Conservation (phyloP, 768 basidiomycete genomes). For the Suillus paluster region DNA sequence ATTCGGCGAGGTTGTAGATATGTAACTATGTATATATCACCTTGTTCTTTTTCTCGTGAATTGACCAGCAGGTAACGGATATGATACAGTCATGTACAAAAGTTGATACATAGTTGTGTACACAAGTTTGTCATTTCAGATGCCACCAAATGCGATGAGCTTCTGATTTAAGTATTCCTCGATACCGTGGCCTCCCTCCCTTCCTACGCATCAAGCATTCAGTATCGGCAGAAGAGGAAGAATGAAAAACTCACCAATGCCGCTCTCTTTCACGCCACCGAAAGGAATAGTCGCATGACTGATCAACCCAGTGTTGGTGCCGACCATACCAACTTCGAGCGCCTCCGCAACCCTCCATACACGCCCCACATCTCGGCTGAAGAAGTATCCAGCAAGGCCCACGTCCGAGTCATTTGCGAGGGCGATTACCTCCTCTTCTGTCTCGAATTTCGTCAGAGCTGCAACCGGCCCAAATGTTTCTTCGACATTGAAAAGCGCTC, state of each 20-base stretch:
- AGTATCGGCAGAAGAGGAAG: conserved; percentile 1
- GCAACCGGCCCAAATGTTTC: conserved; percentile 97
- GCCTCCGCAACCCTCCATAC: conserved; percentile 95
- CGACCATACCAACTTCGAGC: conserved; percentile 94
- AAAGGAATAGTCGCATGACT: conserved; percentile 85
- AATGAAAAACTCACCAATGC: conserved; percentile 50
- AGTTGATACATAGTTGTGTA: conserved; percentile 5
- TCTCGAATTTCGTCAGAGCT: conserved; percentile 86
- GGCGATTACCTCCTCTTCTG: conserved; percentile 89
- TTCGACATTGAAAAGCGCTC: conserved; percentile 71
- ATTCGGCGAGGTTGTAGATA: conserved; percentile 47
- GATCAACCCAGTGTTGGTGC: conserved; percentile 79
- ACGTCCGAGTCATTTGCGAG: conserved; percentile 83
- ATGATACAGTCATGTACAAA: conserved; percentile 9
- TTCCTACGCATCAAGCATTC: conserved; percentile 43
- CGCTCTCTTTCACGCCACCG: conserved; percentile 92
- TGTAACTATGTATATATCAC: neutral
- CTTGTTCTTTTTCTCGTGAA: neutral
- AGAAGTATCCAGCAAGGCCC: conserved; percentile 96
- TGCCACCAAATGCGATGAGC: conserved; percentile 79
- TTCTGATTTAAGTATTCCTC: conserved; percentile 87
- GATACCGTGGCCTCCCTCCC: conserved; percentile 90
- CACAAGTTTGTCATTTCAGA: conserved; percentile 37
- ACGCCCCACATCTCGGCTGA: conserved; percentile 80
- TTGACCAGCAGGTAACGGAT: neutral